Base-by-base conservation (phyloP, 768 basidiomycete genomes). In the Hericium rajendrae region DNA sequence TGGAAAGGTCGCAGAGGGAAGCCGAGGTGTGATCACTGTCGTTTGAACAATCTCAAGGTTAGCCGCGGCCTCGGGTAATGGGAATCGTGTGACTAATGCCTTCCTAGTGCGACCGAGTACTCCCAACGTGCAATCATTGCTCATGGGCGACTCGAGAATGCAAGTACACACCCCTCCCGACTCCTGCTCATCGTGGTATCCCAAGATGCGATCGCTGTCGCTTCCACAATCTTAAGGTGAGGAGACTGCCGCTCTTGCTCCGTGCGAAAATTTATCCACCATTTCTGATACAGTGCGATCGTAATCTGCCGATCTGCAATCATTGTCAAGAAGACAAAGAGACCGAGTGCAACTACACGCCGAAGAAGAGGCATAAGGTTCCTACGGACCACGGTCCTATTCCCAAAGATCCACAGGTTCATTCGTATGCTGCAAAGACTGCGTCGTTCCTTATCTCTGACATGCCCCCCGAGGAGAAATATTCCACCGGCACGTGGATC, bases 1-100 rank as follows among this genome's bases (percentile, higher is more conserved):
- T 87, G 85, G 85, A 84, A 85, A 60, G 84, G 85, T 57, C 78
- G 84, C 58, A 76, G 85, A 71, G 85, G 85, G 53, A 87, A 87
- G 65, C 84, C 85, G 62, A 76, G 85, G 51, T 87, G 85, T 64
- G 85, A 87, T 71, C 79, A 84, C 63, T 87, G 85, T 71, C 82
- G 85, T 37, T 65, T 80, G 56, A 83, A 83, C 66, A 87, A 87
- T 71, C 73, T 86, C 59, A 87, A 86, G 74, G 85, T 85, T 56
- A 65, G 81, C 73, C 56, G 51, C 16, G 37, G 16, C 32, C 43
- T 46, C 26, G 37, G 55, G 37, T 48, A 54, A 63, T 53, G 55
- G 38, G 53, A 41, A 38, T 16, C 10, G 28, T 41, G 24, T 66
- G 55, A 28, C 66, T 50, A 48, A 51, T 57, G 51, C 50, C 51